phyloP scores from a whole-genome alignment of 108 stramenopile genomes.

The Aurantiochytrium sp. region DNA sequence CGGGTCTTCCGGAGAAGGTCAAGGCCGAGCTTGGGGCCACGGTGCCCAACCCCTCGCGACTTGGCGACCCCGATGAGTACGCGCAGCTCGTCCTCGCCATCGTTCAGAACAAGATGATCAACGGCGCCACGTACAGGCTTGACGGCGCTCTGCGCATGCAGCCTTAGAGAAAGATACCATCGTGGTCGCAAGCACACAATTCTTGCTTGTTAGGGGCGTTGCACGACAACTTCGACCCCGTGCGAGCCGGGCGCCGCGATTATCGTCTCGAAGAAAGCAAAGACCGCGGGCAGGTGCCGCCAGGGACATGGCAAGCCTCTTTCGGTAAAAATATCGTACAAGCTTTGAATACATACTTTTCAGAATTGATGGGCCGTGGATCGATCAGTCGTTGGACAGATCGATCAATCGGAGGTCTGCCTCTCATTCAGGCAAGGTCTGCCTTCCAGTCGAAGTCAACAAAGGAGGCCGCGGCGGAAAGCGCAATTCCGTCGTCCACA shows the following conservation, averaged over 20 bases:
- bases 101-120: slow-evolving; percentile 56
- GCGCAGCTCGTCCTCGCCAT: slow-evolving; percentile 52
- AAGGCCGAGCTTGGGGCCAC: slow-evolving; percentile 67
- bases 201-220: not conserved
- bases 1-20: slow-evolving; percentile 74
- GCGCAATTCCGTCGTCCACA: too few species aligned
- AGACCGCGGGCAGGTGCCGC: too few species aligned
- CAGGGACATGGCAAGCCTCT: too few species aligned
- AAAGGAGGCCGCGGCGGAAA: not conserved
- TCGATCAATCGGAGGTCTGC: too few species aligned
- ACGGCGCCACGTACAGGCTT: slow-evolving; percentile 75
- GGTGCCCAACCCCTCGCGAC: slow-evolving; percentile 78
- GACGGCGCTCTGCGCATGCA: slow-evolving; percentile 91
- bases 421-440: not conserved
- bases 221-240: too few species aligned
- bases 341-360: too few species aligned
- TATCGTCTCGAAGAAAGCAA: too few species aligned
- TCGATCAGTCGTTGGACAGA: too few species aligned
- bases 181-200: not conserved
- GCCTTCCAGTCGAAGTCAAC: not conserved
- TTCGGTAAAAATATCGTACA: too few species aligned
- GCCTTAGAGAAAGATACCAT: too few species aligned
- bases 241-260: too few species aligned
- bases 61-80: slow-evolving; percentile 57
- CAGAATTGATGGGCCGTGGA: too few species aligned